phyloP scores from a whole-genome alignment of 2,329 filamentous ascomycete genomes.

The Myotisia sp. region DNA sequence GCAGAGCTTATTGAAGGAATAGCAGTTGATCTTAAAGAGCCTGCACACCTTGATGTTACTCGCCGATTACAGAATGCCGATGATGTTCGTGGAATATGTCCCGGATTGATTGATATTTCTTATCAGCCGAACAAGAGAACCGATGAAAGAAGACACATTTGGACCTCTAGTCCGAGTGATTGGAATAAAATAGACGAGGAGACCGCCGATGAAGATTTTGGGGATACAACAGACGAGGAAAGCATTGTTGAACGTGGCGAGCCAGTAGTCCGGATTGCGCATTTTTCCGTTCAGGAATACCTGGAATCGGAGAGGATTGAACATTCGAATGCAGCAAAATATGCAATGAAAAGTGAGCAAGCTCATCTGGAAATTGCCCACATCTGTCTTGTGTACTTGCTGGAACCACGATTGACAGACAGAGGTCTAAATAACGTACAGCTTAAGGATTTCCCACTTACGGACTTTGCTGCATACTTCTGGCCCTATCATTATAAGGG shows the following conservation, averaged over 20 bases:
- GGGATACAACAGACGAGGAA: neutral
- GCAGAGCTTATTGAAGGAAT: constrained; percentile 16
- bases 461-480: constrained; percentile 1
- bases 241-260: neutral
- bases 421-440: neutral
- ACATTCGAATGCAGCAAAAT: neutral
- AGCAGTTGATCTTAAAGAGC: constrained; percentile 15
- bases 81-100: constrained; percentile 15
- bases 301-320: constrained; percentile 16
- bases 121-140: neutral
- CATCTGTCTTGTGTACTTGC: constrained; percentile 6
- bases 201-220: neutral
- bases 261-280: constrained; percentile 16
- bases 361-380: constrained; percentile 3
- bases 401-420: neutral
- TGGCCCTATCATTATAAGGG: constrained; percentile 2
- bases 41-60: constrained; percentile 10
- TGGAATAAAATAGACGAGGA: too few species aligned
- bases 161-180: neutral
- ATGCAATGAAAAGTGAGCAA: neutral
- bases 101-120: constrained; percentile 14
- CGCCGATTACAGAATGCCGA: constrained; percentile 11
- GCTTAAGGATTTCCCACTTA: neutral
- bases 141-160: neutral
- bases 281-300: constrained; percentile 24